A percentile compares a stretch with the other conserved stretches of the same genome.
Evolutionary conservation across 2,329 filamentous ascomycete species (phyloP).

Genomic region (Cryphonectria parasitica): DNA sequence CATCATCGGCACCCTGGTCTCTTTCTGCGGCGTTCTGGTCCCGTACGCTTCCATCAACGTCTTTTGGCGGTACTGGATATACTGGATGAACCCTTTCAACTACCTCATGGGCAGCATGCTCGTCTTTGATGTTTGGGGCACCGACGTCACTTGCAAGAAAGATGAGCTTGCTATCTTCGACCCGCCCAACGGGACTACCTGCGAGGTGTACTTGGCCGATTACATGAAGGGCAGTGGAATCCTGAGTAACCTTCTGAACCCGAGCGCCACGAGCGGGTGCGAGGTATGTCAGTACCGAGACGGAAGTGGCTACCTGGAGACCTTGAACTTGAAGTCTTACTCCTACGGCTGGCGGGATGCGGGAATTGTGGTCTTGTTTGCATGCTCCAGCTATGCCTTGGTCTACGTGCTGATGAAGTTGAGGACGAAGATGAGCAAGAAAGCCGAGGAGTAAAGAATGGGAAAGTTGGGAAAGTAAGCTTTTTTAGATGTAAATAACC

Average conservation of each 20-base stretch:
- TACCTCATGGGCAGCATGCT: conserved; percentile 63
- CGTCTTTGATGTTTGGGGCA: conserved; percentile 52
- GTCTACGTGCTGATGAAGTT: conserved; percentile 54
- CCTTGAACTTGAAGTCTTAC: conserved; percentile 63
- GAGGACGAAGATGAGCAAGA: conserved; percentile 52
- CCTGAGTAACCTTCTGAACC: conserved; percentile 60
- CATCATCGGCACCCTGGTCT: conserved; percentile 61
- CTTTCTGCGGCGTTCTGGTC: conserved; percentile 76
- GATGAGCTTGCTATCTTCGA: conserved; percentile 57
- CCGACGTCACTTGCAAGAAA: conserved; percentile 41
- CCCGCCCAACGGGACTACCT: conserved; percentile 57
- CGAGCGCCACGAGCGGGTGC: conserved; percentile 59
- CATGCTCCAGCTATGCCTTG: conserved; percentile 44
- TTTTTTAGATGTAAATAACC: not conserved
- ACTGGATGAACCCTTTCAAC: conserved; percentile 65
- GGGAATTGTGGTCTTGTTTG: conserved; percentile 48
- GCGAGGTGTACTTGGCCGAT: conserved; percentile 56
- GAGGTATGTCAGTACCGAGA: conserved; percentile 62
- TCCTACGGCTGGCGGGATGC: conserved; percentile 68
- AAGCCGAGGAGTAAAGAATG: conserved; percentile 10
- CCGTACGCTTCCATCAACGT: conserved; percentile 63
- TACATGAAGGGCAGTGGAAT: conserved; percentile 55
- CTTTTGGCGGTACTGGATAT: conserved; percentile 73
- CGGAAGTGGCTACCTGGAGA: conserved; percentile 63
- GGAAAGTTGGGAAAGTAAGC: too few species aligned